Conservation (phyloP, 495 filamentous ascomycete species). For the Lophium mytilinum region DNA sequence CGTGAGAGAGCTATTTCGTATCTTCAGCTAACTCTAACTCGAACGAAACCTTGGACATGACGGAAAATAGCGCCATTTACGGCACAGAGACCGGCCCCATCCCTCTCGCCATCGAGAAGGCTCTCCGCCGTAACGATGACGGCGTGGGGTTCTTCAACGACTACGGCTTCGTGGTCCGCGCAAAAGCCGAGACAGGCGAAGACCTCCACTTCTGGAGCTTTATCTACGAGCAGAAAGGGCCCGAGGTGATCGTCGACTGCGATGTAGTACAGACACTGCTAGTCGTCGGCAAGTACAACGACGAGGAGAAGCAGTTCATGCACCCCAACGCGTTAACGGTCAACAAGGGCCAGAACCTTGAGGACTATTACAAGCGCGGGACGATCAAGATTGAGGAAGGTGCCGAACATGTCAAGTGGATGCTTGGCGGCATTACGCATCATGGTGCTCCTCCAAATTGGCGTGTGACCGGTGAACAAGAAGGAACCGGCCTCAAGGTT, state of each 20-base stretch:
- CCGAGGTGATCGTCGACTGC: neutral
- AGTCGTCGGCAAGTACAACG: neutral
- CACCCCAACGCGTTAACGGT: neutral
- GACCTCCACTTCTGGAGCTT: neutral
- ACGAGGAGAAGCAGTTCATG: neutral
- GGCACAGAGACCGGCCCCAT: too few species aligned
- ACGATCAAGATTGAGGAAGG: neutral
- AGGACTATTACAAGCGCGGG: neutral
- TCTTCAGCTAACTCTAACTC: too few species aligned
- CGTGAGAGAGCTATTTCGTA: too few species aligned
- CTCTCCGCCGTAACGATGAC: too few species aligned
- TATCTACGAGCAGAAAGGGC: neutral
- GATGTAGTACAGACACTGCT: neutral
- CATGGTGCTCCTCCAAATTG: neutral
- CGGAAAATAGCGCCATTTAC: too few species aligned
- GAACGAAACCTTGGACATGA: too few species aligned
- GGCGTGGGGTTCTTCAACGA: neutral
- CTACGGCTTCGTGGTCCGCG: neutral
- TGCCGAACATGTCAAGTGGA: neutral
- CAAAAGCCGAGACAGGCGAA: neutral
- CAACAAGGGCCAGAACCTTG: conserved; percentile 1
- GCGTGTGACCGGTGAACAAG: neutral
- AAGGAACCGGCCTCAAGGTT: neutral
- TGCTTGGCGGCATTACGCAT: neutral
- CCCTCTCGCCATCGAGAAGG: too few species aligned